A percentile compares a stretch with the other conserved stretches of the same genome.
These are phyloP conservation scores for Coemansia asiatica DNA, from an alignment of 192 early-diverging fungal genomes.

Conservation along the genomic window DNA sequence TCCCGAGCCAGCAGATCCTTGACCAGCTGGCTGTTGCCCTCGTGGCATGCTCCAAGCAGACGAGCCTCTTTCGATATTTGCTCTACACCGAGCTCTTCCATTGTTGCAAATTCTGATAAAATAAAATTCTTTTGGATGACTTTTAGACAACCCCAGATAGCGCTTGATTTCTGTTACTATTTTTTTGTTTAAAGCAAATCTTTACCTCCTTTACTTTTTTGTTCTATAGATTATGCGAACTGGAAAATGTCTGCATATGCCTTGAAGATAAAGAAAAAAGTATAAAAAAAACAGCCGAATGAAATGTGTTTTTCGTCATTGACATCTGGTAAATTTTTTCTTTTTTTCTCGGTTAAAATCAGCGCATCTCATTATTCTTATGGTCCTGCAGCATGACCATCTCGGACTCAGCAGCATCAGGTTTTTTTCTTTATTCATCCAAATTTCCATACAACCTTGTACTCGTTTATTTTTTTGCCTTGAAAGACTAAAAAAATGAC, in stretches of 20 bases:
- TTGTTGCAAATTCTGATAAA: not conserved
- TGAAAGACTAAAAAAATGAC: too few species aligned
- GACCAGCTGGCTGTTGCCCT: constrained; percentile 37
- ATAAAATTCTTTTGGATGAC: too few species aligned
- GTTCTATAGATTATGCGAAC: not conserved
- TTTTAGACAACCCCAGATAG: too few species aligned
- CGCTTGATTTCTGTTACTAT: not conserved
- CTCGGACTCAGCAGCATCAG: not conserved
- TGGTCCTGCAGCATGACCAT: not conserved
- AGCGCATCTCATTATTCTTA: not conserved
- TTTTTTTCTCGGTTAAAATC: not conserved
- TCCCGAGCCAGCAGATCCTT: constrained; percentile 54
- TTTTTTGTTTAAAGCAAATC: too few species aligned
- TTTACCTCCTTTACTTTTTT: too few species aligned
- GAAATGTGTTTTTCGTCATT: not conserved
- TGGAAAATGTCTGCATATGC: not conserved
- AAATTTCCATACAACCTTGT: too few species aligned
- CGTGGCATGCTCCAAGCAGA: constrained; percentile 49
- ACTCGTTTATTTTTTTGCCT: too few species aligned
- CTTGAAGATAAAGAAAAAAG: not conserved
- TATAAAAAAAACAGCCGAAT: not conserved
- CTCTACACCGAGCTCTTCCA: constrained; percentile 7
- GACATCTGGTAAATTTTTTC: not conserved
- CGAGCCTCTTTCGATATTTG: constrained; percentile 33
- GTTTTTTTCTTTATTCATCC: not conserved